phyloP scores from a whole-genome alignment of 2,329 filamentous ascomycete genomes.

The Ophiostoma tasmaniense region DNA sequence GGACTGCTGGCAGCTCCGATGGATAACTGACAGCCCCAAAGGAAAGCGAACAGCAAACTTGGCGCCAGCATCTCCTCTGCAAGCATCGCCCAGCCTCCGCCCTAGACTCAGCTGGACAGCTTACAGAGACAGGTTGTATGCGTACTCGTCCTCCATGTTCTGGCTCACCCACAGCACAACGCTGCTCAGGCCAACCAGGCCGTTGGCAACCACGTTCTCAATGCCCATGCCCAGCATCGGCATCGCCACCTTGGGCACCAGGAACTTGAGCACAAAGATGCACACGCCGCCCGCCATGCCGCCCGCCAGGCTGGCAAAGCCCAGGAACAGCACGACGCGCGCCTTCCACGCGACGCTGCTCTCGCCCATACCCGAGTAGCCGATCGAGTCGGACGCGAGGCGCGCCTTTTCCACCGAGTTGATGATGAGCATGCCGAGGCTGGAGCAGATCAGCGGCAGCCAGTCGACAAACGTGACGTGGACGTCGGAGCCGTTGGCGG shows the following conservation, averaged over 20 bases:
- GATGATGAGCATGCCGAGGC: slow-evolving; percentile 62
- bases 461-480: slow-evolving; percentile 63
- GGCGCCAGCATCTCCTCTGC: no score
- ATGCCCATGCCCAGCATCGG: slow-evolving; percentile 57
- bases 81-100: no score
- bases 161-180: slow-evolving; percentile 61
- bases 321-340: slow-evolving; percentile 57
- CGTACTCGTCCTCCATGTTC: slow-evolving; percentile 66
- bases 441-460: slow-evolving; percentile 59
- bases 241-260: slow-evolving; percentile 48
- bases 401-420: slow-evolving; percentile 61
- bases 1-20: no score
- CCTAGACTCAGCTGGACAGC: background rate
- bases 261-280: slow-evolving; percentile 57
- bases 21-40: no score
- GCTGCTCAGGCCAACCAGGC: slow-evolving; percentile 52
- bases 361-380: slow-evolving; percentile 46
- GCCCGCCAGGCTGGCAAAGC: slow-evolving; percentile 56
- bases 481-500: slow-evolving; percentile 49
- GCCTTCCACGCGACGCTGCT: slow-evolving; percentile 58
- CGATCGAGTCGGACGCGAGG: slow-evolving; percentile 54
- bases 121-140: slow-evolving; percentile 56
- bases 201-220: slow-evolving; percentile 59
- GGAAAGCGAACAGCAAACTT: no score
- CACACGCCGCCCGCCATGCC: slow-evolving; percentile 63